These are phyloP conservation scores for Cyberlindnera saturnus DNA, from an alignment of 805 yeast species.

Conservation along the genomic window DNA sequence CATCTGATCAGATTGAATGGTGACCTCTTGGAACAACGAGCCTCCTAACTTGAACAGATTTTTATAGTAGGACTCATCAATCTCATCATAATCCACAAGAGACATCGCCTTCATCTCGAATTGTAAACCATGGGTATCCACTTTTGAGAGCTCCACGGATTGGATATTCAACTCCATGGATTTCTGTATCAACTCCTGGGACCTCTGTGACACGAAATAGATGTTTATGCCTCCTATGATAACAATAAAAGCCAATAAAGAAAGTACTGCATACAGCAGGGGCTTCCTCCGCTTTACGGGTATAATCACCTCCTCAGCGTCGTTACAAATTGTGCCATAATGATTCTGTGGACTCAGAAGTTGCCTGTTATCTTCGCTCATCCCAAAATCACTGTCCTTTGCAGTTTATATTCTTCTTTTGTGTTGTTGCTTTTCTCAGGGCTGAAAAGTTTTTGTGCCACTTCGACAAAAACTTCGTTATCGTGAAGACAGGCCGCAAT, in stretches of 20 bases:
- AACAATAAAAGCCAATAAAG: background rate
- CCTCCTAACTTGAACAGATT: conserved; percentile 29
- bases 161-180: conserved; percentile 28
- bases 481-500: too few species aligned
- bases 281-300: too few species aligned
- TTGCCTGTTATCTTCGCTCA: too few species aligned
- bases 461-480: too few species aligned
- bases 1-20: conserved; percentile 26
- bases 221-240: background rate
- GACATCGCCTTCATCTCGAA: conserved; percentile 27
- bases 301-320: too few species aligned
- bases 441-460: too few species aligned
- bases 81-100: conserved; percentile 26
- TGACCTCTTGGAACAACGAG: conserved; percentile 21
- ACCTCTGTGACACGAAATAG: conserved; percentile 12
- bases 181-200: conserved; percentile 27
- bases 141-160: conserved; percentile 25
- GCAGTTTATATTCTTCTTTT: too few species aligned
- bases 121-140: conserved; percentile 28
- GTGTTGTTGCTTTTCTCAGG: too few species aligned
- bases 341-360: too few species aligned
- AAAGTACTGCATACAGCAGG: background rate
- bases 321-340: too few species aligned
- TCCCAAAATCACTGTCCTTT: too few species aligned
- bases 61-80: conserved; percentile 22